Conservation (phyloP, 495 filamentous ascomycete species). For the Penicillium malachiteum region DNA sequence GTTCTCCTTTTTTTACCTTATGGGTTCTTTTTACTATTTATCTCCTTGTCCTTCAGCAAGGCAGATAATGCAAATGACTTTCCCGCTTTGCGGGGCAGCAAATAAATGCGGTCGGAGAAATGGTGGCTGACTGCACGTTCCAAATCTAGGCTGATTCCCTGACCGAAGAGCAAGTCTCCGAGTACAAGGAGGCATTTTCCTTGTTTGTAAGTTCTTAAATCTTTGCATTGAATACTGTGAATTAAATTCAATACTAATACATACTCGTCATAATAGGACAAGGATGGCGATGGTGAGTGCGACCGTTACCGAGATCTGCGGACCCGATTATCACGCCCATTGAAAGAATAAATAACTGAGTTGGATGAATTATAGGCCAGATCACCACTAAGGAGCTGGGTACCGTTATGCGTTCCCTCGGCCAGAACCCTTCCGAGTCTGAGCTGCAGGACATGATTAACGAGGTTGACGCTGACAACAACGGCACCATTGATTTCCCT, state of each 20-base stretch:
- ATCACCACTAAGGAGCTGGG: constrained; percentile 99
- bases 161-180: constrained; percentile 98
- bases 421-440: constrained; percentile 98
- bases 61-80: neutral
- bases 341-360: neutral
- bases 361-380: constrained; percentile 62
- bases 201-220: constrained; percentile 79
- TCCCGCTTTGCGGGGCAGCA: constrained; percentile 44
- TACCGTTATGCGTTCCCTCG: constrained; percentile 99
- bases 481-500: constrained; percentile 98
- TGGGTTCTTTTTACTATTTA: neutral
- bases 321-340: neutral
- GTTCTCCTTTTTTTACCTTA: neutral
- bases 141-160: constrained; percentile 76
- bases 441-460: constrained; percentile 99
- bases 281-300: constrained; percentile 98
- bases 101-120: constrained; percentile 17
- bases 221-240: constrained; percentile 8
- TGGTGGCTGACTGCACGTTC: constrained; percentile 24
- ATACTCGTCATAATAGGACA: constrained; percentile 65
- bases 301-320: constrained; percentile 9
- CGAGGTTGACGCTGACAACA: constrained; percentile 99
- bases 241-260: constrained; percentile 16
- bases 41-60: neutral
- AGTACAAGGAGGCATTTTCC: constrained; percentile 99